Evolutionary conservation across 2,329 filamentous ascomycete species (phyloP).

Genomic region (Sporothrix variecibatus): DNA sequence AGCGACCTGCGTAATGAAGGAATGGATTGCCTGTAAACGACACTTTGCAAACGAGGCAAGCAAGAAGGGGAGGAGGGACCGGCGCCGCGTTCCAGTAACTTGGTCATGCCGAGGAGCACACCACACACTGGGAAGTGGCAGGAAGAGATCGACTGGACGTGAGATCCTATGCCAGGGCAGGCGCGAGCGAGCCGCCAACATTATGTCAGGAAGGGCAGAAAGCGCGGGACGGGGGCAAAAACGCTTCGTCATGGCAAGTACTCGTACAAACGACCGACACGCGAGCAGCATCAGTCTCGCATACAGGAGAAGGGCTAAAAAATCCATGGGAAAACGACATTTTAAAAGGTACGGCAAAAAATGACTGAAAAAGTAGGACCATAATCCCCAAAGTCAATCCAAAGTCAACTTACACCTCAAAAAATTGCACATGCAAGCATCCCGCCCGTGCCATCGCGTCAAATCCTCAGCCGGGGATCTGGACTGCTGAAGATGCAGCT

Average conservation of each 20-base stretch:
- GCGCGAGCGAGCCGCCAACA: slow-evolving; percentile 7
- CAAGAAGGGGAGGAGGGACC: not conserved
- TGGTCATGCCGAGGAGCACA: slow-evolving; percentile 15
- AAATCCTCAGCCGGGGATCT: not conserved
- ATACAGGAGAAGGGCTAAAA: not conserved
- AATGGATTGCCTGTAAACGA: not conserved
- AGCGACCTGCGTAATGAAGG: not conserved
- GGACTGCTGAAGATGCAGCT: not conserved
- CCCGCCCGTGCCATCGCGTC: not conserved
- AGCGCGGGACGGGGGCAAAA: slow-evolving; percentile 5
- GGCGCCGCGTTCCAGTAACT: slow-evolving; percentile 21
- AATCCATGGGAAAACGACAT: not conserved
- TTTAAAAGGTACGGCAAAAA: no score
- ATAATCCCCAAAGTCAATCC: not conserved
- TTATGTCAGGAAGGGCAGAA: not conserved
- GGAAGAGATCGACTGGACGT: slow-evolving; percentile 3
- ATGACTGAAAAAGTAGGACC: no score
- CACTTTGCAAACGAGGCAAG: not conserved
- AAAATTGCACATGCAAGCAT: not conserved
- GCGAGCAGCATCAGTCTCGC: slow-evolving; percentile 2
- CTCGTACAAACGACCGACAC: not conserved
- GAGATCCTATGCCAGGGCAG: slow-evolving; percentile 16
- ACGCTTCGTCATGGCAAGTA: slow-evolving; percentile 16
- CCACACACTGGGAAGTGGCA: not conserved
- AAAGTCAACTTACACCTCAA: not conserved